A percentile compares a stretch with the other conserved stretches of the same genome.
phyloP scores from a whole-genome alignment of 169 alveolate species.

The Cystoisospora suis region DNA sequence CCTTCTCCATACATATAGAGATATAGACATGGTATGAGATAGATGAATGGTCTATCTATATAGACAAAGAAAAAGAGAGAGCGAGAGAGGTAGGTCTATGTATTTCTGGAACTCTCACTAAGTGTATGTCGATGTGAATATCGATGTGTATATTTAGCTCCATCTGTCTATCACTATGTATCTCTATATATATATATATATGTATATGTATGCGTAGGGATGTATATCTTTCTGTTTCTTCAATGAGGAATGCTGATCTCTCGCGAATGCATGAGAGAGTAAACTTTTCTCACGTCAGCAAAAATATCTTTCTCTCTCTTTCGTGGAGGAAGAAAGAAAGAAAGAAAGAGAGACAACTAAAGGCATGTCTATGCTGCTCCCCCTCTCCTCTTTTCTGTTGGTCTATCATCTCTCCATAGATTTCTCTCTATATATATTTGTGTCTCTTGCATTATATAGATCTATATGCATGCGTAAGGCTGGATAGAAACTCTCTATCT shows the following conservation, averaged over 20 bases:
- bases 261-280: no score
- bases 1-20: neutral
- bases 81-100: neutral
- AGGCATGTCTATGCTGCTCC: neutral
- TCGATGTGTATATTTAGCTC: neutral
- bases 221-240: no score
- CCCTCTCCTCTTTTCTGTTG: neutral
- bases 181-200: neutral
- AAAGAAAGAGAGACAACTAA: no score
- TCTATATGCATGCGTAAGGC: neutral
- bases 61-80: neutral
- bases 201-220: no score
- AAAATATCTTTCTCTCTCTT: no score
- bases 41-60: neutral
- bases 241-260: neutral
- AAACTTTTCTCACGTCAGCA: no score
- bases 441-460: neutral
- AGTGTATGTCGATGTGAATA: neutral
- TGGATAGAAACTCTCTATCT: neutral
- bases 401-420: neutral
- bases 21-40: neutral
- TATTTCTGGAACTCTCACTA: neutral
- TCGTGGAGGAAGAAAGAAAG: no score
- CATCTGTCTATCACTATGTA: neutral
- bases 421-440: neutral